phyloP scores from a whole-genome alignment of 164 flowering plant genomes.

The Stephania cephalantha region DNA sequence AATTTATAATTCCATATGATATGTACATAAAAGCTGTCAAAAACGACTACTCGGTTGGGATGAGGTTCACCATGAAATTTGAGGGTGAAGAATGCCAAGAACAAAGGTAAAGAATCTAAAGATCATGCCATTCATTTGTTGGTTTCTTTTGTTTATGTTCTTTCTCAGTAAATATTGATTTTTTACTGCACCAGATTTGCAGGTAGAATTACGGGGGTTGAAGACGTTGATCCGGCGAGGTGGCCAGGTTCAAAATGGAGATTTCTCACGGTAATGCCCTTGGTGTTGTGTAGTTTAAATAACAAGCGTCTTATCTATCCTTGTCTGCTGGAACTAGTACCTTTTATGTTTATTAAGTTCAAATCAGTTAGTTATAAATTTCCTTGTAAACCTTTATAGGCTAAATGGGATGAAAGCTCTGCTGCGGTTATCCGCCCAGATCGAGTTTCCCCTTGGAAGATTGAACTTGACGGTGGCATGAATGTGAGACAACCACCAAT shows the following conservation, averaged over 20 bases:
- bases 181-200: conserved; percentile 24
- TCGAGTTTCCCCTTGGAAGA: conserved; percentile 52
- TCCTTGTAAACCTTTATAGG: conserved; percentile 25
- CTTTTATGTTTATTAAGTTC: neutral
- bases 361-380: neutral
- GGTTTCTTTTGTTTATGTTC: neutral
- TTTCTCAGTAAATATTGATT: neutral
- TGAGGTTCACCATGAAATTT: conserved; percentile 40
- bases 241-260: conserved; percentile 66
- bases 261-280: conserved; percentile 35
- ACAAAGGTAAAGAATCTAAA: conserved; percentile 27
- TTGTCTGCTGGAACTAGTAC: neutral
- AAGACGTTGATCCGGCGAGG: conserved; percentile 35
- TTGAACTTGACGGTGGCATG: conserved; percentile 24
- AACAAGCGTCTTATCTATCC: neutral
- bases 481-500: conserved; percentile 9
- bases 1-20: conserved; percentile 39
- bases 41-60: conserved; percentile 30
- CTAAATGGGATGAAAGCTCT: conserved; percentile 45
- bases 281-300: neutral
- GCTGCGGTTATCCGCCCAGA: conserved; percentile 24
- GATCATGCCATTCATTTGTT: neutral
- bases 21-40: conserved; percentile 29
- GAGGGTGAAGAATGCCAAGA: conserved; percentile 40
- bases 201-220: conserved; percentile 41